Evolutionary conservation across 2,329 filamentous ascomycete species (phyloP).

Genomic region (Epichloe amarillans): DNA sequence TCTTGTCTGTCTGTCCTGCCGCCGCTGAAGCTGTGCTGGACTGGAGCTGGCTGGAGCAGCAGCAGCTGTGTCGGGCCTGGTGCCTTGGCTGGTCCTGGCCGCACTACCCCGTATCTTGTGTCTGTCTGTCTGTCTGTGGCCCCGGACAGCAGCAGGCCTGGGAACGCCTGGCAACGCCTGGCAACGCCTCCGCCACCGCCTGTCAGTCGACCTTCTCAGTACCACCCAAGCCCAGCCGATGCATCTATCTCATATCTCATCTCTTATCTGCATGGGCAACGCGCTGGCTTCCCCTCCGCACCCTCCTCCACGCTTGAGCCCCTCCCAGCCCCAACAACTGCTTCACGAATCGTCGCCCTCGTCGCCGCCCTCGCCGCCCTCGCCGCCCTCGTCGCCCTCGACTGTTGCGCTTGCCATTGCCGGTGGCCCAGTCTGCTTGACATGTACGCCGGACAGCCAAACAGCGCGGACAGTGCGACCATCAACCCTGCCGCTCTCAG

Average conservation of each 20-base stretch:
- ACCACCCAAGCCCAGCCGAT: neutral
- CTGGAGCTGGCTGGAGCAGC: too few species aligned
- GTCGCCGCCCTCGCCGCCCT: constrained; percentile 35
- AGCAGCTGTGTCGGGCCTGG: too few species aligned
- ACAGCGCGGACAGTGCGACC: constrained; percentile 72
- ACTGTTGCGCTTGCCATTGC: constrained; percentile 8
- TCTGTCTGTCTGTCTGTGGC: too few species aligned
- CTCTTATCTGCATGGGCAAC: constrained; percentile 33
- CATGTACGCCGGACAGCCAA: constrained; percentile 36
- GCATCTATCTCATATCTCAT: constrained; percentile 18
- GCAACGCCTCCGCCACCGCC: constrained; percentile 6
- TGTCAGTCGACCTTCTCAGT: neutral
- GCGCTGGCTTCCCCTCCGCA: constrained; percentile 26
- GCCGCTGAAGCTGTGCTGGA: constrained; percentile 2
- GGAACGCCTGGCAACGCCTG: too few species aligned
- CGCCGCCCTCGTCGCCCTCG: constrained; percentile 26
- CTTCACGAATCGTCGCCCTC: constrained; percentile 49
- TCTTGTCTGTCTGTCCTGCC: neutral
- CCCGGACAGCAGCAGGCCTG: too few species aligned
- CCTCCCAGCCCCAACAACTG: constrained; percentile 35
- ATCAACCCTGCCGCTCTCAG: constrained; percentile 84
- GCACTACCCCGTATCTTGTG: too few species aligned
- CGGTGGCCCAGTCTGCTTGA: constrained; percentile 14
- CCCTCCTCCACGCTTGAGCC: constrained; percentile 26
- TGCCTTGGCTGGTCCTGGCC: too few species aligned